phyloP scores from a whole-genome alignment of 331 rosid species.

The Malus hybrid region DNA sequence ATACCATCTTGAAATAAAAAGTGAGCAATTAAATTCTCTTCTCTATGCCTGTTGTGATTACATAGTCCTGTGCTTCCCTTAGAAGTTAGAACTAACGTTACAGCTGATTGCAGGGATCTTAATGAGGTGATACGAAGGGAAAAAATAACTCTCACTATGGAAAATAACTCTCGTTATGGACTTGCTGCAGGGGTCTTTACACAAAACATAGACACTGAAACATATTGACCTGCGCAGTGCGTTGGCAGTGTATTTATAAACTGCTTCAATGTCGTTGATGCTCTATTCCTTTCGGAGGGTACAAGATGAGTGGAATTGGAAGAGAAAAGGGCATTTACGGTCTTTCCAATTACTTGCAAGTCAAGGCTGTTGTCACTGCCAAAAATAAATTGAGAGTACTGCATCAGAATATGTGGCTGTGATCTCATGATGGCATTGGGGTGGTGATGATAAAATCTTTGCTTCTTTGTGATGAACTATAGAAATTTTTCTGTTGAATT shows the following conservation, averaged over 20 bases:
- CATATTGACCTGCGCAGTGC: slow-evolving; percentile 52
- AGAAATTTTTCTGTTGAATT: not conserved
- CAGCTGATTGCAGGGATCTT: slow-evolving; percentile 41
- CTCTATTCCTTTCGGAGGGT: slow-evolving; percentile 94
- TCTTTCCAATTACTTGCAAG: slow-evolving; percentile 78
- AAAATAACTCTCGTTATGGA: slow-evolving; percentile 45
- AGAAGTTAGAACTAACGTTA: not conserved
- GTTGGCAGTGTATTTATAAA: slow-evolving; percentile 78
- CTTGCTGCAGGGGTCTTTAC: slow-evolving; percentile 92
- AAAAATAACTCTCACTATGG: slow-evolving; percentile 50
- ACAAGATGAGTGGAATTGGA: slow-evolving; percentile 85
- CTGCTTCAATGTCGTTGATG: slow-evolving; percentile 72
- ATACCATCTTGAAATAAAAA: slow-evolving; percentile 66
- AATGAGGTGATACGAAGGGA: slow-evolving; percentile 72
- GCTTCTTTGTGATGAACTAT: not conserved
- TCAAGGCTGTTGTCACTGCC: slow-evolving; percentile 65
- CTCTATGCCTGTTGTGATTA: not conserved
- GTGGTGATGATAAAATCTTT: not conserved
- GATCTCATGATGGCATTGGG: not conserved
- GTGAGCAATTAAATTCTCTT: slow-evolving; percentile 23
- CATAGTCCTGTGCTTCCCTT: not conserved
- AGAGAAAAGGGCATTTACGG: slow-evolving; percentile 83
- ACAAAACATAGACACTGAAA: slow-evolving; percentile 55
- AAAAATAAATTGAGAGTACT: slow-evolving; percentile 23
- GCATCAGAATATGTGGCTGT: not conserved